Percentiles rank a stretch among this genome's conserved stretches.
Conservation (phyloP, 305 asterid species). For the Fraxinus baroniana region DNA sequence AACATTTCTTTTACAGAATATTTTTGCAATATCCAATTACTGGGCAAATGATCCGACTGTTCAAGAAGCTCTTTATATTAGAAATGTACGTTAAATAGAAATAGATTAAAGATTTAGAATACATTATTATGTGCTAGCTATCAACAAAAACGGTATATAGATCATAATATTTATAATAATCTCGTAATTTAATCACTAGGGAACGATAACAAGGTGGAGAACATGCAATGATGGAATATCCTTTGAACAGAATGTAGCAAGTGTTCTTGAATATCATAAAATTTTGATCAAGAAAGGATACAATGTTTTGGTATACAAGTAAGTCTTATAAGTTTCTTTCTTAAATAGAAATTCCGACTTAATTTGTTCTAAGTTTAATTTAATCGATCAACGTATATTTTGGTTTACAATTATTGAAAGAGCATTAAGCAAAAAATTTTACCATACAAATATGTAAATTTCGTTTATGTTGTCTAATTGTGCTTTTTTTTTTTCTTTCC, state of each 20-base stretch:
- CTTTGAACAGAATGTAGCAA: not conserved
- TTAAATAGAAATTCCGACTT: not conserved
- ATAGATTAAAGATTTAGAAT: too few species aligned
- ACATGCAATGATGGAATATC: conserved; percentile 31
- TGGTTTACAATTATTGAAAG: not conserved
- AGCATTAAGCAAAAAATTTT: too few species aligned
- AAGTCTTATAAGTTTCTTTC: not conserved
- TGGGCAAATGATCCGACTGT: too few species aligned
- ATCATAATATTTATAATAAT: not conserved
- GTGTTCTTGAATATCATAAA: conserved; percentile 31
- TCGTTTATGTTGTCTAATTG: not conserved
- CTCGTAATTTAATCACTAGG: conserved; percentile 18
- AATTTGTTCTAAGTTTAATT: too few species aligned
- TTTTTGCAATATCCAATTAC: too few species aligned
- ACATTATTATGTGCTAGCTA: too few species aligned
- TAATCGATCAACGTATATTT: too few species aligned
- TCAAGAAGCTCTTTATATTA: too few species aligned
- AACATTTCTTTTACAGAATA: too few species aligned
- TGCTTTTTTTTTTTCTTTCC: too few species aligned
- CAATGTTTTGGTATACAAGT: conserved; percentile 37
- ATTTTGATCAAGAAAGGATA: conserved; percentile 26
- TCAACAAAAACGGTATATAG: too few species aligned
- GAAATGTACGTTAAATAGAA: too few species aligned
- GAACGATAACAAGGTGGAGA: conserved; percentile 34
- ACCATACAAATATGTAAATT: not conserved